These are phyloP conservation scores for Biscogniauxia sp. DNA, from an alignment of 2,329 filamentous ascomycete genomes.

Conservation along the genomic window DNA sequence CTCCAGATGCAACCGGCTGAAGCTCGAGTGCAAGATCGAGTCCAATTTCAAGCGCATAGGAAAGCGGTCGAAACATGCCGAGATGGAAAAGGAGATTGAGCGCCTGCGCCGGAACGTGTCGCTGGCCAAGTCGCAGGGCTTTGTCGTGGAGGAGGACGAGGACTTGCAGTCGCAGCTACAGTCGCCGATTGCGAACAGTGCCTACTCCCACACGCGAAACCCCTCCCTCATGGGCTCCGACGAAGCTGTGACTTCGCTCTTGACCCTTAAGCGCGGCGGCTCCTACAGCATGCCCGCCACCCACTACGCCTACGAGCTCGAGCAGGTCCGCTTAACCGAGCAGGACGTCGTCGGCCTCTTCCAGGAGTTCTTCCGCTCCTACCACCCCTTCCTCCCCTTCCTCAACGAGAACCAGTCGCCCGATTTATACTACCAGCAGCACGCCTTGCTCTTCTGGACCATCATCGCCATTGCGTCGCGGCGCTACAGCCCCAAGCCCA, in stretches of 20 bases:
- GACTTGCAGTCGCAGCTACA: constrained; percentile 53
- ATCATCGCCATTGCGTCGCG: constrained; percentile 74
- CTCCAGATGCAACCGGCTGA: constrained; percentile 74
- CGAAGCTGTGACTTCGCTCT: constrained; percentile 64
- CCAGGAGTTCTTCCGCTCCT: constrained; percentile 70
- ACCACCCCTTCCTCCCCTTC: constrained; percentile 77
- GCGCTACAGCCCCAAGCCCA: constrained; percentile 62
- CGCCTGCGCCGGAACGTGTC: constrained; percentile 60
- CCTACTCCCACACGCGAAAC: constrained; percentile 59
- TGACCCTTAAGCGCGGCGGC: constrained; percentile 65
- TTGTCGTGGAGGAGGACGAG: constrained; percentile 52
- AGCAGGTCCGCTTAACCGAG: constrained; percentile 63
- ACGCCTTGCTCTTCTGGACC: constrained; percentile 82
- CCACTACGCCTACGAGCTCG: constrained; percentile 59
- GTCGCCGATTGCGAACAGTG: constrained; percentile 57
- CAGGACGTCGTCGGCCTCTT: constrained; percentile 65
- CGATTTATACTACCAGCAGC: constrained; percentile 73
- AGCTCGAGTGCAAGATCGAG: constrained; percentile 81
- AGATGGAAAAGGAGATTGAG: constrained; percentile 83
- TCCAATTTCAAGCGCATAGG: constrained; percentile 83
- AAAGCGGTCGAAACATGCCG: constrained; percentile 78
- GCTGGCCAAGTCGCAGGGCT: constrained; percentile 59
- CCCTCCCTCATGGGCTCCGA: constrained; percentile 66
- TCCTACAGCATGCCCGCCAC: constrained; percentile 55
- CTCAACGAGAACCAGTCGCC: constrained; percentile 65